Evolutionary conservation across 2,329 filamentous ascomycete genomes (phyloP), one percentile per base, ranked within the genome.

Genomic region (Fusarium caatingaense): DNA sequence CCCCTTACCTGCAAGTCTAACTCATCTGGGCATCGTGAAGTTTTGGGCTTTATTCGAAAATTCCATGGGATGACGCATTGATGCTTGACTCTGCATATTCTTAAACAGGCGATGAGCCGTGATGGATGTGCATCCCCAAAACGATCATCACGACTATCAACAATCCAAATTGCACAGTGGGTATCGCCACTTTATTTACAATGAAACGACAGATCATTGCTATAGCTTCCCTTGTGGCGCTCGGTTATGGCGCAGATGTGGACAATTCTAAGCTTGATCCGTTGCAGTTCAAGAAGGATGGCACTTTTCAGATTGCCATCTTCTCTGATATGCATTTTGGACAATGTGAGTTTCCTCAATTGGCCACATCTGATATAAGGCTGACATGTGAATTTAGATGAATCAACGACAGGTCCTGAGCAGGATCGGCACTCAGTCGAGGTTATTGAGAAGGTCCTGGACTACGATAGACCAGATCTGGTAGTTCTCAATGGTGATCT

Each of bases 401-500:
- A 70, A 51, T 72, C 66, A 30, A 45, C 59, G 5, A 66, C 66
- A 42, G 78, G 78, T 0, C 81, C 83, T 6, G 80, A 81, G 32
- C 85, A 87, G 64, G 91, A 93, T 76, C 74, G 83, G 62, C 86
- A 87, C 54, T 87, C 88, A 0, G 78, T 86, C 6, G 70, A 78
- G 7, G 88, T 92, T 1, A 87, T 93, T 72, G 82, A 84, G 51
- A 79, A 81, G 1, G 80, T 93, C 8, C 83, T 93, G 3, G 82
- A 88, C 37, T 78, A 76, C 1, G 90, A 92, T 61, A 72, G 76
- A 0, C 85, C 88, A 0, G 82, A 88, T 41, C 82, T 93, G 0
- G 89, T 91, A 1, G 87, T 93, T 1, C 78, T 93, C 28, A 93
- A 92, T 57, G 91, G 91, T 16, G 91, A 93, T 71, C 81, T 93